Evolutionary conservation across 2,329 filamentous ascomycete genomes (phyloP).

Genomic region (Diaporthe humulicola): DNA sequence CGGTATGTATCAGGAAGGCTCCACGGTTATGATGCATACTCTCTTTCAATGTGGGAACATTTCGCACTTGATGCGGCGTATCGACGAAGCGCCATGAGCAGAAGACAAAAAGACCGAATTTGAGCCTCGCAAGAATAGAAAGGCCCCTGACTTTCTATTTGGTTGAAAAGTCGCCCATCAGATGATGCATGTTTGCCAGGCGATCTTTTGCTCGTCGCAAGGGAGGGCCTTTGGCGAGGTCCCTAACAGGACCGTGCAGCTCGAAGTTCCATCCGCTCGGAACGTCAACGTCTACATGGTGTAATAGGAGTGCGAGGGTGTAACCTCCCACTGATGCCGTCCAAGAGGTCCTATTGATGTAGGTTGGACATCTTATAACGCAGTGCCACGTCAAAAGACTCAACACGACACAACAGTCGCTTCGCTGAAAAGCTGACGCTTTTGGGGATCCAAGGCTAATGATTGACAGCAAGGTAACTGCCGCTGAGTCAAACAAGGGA

Average conservation of each 20-base stretch:
- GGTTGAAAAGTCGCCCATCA: background rate
- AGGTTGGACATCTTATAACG: background rate
- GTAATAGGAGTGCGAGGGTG: background rate
- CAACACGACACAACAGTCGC: background rate
- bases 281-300: background rate
- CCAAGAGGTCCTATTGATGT: background rate
- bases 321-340: background rate
- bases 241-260: background rate
- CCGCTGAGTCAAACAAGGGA: background rate
- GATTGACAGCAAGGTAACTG: background rate
- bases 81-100: background rate
- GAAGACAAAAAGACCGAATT: background rate
- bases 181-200: no score
- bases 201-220: background rate
- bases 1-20: background rate
- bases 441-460: background rate
- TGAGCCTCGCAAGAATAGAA: background rate
- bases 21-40: background rate
- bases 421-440: background rate
- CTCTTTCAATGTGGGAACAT: background rate
- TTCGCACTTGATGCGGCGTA: background rate
- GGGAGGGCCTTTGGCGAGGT: background rate
- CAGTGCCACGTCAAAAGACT: constrained; percentile 7
- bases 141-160: background rate
- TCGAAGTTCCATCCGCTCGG: background rate